phyloP scores from a whole-genome alignment of 345 rosid species.

The Populus tremula region DNA sequence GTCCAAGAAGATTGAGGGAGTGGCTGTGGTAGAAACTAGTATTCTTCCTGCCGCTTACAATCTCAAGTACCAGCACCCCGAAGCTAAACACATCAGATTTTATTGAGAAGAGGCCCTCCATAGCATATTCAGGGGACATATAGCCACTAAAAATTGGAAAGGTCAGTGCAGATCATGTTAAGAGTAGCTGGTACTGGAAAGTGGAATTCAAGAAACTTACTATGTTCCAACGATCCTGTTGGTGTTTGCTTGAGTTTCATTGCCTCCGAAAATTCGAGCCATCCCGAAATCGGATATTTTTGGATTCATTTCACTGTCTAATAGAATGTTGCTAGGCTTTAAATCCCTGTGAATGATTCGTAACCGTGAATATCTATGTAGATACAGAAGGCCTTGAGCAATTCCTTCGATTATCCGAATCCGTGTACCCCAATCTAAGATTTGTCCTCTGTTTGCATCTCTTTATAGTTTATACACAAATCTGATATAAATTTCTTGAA shows the following conservation, averaged over 20 bases:
- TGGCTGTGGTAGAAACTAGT: neutral
- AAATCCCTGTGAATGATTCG: neutral
- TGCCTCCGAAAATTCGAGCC: neutral
- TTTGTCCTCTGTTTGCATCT: neutral
- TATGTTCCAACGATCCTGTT: neutral
- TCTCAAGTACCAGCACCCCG: neutral
- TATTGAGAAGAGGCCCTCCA: neutral
- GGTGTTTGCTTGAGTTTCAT: neutral
- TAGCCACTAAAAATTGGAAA: neutral
- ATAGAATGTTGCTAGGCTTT: neutral
- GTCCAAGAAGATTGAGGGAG: neutral
- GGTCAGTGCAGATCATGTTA: neutral
- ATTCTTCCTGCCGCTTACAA: neutral
- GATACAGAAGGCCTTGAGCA: neutral
- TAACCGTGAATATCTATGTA: neutral
- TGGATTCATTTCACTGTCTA: neutral
- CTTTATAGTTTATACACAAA: neutral
- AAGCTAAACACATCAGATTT: slow-evolving; percentile 1
- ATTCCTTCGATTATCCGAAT: neutral
- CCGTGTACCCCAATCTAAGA: neutral
- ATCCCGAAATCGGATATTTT: neutral
- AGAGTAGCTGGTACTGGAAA: neutral
- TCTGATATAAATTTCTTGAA: neutral
- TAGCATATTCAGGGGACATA: neutral
- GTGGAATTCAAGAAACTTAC: neutral